Conservation (phyloP, 805 yeast genomes). For the Kurtzmaniella fragi region DNA sequence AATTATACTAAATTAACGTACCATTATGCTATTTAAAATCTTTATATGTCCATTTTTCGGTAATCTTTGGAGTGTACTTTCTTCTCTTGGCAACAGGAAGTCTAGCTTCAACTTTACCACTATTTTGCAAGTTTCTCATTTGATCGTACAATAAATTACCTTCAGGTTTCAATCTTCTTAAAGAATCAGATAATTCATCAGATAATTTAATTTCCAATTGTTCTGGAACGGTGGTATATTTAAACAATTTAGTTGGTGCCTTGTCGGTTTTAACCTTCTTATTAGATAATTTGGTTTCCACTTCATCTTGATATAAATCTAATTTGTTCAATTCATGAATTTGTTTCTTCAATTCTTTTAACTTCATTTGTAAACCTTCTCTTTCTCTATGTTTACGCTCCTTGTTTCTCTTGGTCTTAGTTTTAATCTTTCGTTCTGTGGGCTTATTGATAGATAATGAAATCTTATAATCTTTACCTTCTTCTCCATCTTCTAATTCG, state of each 20-base stretch:
- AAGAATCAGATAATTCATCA: slow-evolving; percentile 81
- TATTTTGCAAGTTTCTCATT: slow-evolving; percentile 73
- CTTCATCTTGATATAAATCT: slow-evolving; percentile 19
- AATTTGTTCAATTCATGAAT: slow-evolving; percentile 52
- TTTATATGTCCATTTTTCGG: slow-evolving; percentile 92
- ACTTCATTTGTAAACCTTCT: slow-evolving; percentile 47
- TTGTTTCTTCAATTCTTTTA: slow-evolving; percentile 56
- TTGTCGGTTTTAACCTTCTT: slow-evolving; percentile 14
- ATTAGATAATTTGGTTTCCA: slow-evolving; percentile 24
- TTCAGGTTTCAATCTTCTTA: slow-evolving; percentile 83
- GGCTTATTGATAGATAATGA: slow-evolving; percentile 67
- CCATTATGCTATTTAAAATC: slow-evolving; percentile 56
- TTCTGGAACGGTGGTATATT: slow-evolving; percentile 36
- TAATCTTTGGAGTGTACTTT: slow-evolving; percentile 66
- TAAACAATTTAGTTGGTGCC: slow-evolving; percentile 36
- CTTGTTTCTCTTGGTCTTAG: slow-evolving; percentile 70
- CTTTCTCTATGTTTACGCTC: slow-evolving; percentile 60
- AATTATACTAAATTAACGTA: too few relatives aligned
- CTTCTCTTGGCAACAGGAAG: slow-evolving; percentile 61
- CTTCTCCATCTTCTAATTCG: slow-evolving; percentile 23
- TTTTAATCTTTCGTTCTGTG: slow-evolving; percentile 64
- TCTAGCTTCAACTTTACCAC: slow-evolving; percentile 85
- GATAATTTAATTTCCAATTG: slow-evolving; percentile 77
- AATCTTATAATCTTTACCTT: slow-evolving; percentile 23
- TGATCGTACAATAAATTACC: slow-evolving; percentile 82